Evolutionary conservation across 495 filamentous ascomycete genomes (phyloP).

Genomic region (Talaromyces thailandensis): DNA sequence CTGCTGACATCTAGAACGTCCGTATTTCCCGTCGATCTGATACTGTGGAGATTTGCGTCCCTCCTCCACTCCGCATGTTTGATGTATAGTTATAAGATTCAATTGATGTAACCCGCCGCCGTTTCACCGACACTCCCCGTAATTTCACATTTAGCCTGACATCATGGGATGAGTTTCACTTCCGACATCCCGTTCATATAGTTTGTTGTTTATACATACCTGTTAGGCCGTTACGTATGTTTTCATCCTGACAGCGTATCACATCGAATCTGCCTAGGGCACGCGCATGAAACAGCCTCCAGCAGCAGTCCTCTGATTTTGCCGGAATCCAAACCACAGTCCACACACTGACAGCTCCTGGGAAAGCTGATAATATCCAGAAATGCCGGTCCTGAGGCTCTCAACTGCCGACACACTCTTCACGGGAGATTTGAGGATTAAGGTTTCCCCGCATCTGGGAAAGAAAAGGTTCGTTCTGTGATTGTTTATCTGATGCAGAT

Average conservation of each 20-base stretch:
- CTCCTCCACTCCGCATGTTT: too few species aligned
- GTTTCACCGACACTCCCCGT: conserved; percentile 2
- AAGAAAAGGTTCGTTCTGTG: too few species aligned
- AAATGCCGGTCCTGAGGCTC: not conserved
- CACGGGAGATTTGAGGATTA: not conserved
- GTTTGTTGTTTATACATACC: too few species aligned
- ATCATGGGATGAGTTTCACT: not conserved
- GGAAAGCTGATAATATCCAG: not conserved
- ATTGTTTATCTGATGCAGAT: not conserved
- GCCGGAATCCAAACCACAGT: not conserved
- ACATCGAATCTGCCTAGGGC: not conserved
- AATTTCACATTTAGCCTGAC: not conserved
- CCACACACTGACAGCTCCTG: too few species aligned
- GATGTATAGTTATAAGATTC: too few species aligned
- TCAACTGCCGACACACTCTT: not conserved
- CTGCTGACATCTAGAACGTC: too few species aligned
- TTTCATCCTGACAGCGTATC: not conserved
- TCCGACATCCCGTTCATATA: not conserved
- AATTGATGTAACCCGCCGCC: not conserved
- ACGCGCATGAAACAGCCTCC: not conserved
- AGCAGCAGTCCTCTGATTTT: not conserved
- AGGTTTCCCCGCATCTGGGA: not conserved
- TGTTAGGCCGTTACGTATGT: too few species aligned
- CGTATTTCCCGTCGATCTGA: too few species aligned
- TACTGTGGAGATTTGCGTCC: too few species aligned